Conservation (phyloP, 2,329 filamentous ascomycete genomes). For the Diaporthe citrichinensis region DNA sequence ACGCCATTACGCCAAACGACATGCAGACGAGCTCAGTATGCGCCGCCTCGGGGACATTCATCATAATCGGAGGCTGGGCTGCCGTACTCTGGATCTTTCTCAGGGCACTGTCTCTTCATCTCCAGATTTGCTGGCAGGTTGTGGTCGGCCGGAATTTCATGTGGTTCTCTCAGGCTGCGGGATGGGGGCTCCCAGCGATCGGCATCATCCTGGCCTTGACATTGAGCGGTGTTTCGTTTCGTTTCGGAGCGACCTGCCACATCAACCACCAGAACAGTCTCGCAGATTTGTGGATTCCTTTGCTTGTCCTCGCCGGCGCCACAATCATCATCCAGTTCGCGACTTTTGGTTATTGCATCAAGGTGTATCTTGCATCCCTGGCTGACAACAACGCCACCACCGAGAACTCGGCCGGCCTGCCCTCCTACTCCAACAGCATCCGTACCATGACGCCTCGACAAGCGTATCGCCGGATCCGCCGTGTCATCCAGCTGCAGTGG, state of each 20-base stretch:
- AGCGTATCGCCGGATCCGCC: slow-evolving; percentile 87
- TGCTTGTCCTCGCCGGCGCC: slow-evolving; percentile 82
- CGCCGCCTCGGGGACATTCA: slow-evolving; percentile 87
- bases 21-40: slow-evolving; percentile 88
- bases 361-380: slow-evolving; percentile 90
- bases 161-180: slow-evolving; percentile 82
- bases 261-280: slow-evolving; percentile 92
- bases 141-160: slow-evolving; percentile 92
- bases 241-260: slow-evolving; percentile 92
- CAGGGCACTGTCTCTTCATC: slow-evolving; percentile 89
- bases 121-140: slow-evolving; percentile 98
- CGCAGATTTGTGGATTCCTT: slow-evolving; percentile 89
- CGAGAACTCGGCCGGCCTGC: slow-evolving; percentile 76
- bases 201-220: slow-evolving; percentile 83
- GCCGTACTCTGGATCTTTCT: slow-evolving; percentile 93
- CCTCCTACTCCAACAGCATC: slow-evolving; percentile 82
- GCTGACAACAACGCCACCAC: slow-evolving; percentile 80
- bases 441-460: slow-evolving; percentile 85
- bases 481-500: slow-evolving; percentile 94
- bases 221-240: slow-evolving; percentile 92
- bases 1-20: slow-evolving; percentile 92
- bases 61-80: slow-evolving; percentile 88
- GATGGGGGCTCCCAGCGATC: slow-evolving; percentile 86
- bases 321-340: slow-evolving; percentile 86
- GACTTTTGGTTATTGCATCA: slow-evolving; percentile 93